Evolutionary conservation across 805 yeast genomes (phyloP), one percentile per base, ranked within the genome.

Genomic region (Teunomyces tritomae): DNA sequence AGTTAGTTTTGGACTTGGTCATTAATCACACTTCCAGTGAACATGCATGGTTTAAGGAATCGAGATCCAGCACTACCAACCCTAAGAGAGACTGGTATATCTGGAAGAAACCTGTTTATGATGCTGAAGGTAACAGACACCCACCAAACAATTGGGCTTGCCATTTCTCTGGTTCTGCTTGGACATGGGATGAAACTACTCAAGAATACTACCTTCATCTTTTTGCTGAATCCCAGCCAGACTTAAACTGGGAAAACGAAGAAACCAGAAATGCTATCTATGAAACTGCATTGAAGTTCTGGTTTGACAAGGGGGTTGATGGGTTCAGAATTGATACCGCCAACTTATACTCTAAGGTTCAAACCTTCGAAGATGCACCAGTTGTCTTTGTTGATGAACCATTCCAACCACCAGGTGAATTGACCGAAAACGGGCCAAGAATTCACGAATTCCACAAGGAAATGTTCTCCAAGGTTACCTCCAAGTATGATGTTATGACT

Each of bases 11-110:
- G 49, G 85, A 80, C 61, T 67, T 81, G 60, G 85, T 80, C 40
- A 71, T 81, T 57, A 80, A 81, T 67, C 85, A 80, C 59, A 75
- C 83, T 20, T 79, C 84, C 1, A 60, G 70, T 34, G 77, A 76
- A 58, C 85, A 81, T 62, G 68, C 63, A 41, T 81, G 85, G 85
- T 80, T 80, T 65, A 65, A 77, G 57, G 82, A 80, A 57, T 77
- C 82, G 8, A 63, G 80, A 47, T 67, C 78, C 5, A 74, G 81
- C 13, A 73, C 67, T 55, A 64, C 70, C 43, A 78, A 76, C 60
- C 76, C 83, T 5, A 80, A 81, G 65, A 71, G 85, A 58, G 83
- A 81, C 61, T 80, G 84, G 83, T 79, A 78, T 63, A 68, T 78
- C 50, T 81, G 85, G 85, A 76, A 70, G 54, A 75, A 77, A 28